phyloP scores from a whole-genome alignment of 345 rosid genomes.

The Euphorbia peplus region DNA sequence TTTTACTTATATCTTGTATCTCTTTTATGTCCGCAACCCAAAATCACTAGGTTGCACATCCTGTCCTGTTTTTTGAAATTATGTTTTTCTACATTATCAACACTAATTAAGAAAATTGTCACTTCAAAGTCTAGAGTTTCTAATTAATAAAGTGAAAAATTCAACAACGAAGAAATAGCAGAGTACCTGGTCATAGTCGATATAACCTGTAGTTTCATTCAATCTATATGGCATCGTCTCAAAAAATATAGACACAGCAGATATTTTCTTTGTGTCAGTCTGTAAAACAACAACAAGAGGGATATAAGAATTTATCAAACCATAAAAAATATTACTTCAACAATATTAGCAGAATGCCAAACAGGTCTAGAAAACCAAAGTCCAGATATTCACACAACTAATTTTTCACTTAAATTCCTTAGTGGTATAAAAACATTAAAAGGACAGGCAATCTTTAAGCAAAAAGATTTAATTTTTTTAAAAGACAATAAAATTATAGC shows the following conservation, averaged over 20 bases:
- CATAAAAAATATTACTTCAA: background rate
- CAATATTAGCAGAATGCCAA: background rate
- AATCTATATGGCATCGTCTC: slow-evolving; percentile 98
- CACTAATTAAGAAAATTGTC: background rate
- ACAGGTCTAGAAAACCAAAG: background rate
- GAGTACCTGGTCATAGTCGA: slow-evolving; percentile 88
- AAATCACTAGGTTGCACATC: background rate
- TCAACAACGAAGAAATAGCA: slow-evolving; percentile 2
- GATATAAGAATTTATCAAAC: slow-evolving; percentile 9
- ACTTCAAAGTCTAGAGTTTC: background rate
- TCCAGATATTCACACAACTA: background rate
- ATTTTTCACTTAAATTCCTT: too few relatives aligned
- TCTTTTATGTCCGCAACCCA: background rate
- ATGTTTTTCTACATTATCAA: background rate
- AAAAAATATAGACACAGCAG: slow-evolving; percentile 92
- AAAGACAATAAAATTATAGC: background rate
- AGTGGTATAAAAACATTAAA: background rate
- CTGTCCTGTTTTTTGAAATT: background rate
- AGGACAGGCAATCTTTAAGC: background rate
- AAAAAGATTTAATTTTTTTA: too few relatives aligned
- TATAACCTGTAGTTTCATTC: slow-evolving; percentile 83
- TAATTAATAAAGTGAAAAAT: background rate
- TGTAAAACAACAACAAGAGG: slow-evolving; percentile 29
- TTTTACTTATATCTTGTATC: background rate
- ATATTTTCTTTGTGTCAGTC: slow-evolving; percentile 95